Evolutionary conservation across 2,329 filamentous ascomycete species (phyloP), one percentile per base, ranked within the genome.

Genomic region (Monilinia fructigena): DNA sequence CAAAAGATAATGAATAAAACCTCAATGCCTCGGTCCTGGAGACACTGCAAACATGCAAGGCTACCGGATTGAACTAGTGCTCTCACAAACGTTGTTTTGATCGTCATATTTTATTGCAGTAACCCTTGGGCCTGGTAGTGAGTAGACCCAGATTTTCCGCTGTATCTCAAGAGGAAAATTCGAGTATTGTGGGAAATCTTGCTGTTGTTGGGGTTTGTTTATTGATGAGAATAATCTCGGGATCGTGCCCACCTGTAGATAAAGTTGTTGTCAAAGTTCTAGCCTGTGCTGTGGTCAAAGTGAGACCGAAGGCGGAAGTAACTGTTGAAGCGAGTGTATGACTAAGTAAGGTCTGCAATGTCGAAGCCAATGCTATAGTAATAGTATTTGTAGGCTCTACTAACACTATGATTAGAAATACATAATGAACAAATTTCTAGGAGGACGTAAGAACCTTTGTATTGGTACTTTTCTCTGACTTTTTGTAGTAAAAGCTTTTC

Each of bases 1-100:
- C 55, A 18, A 58, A 58, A 20, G 55, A 58, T 45, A 58, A 45
- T 7, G 55, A 58, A 28, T 58, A 58, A 7, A 58, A 58, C 7
- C 55, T 45, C 38, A 45, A 20, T 12, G 55, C 38, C 10, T 58
- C 55, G 26, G 10, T 14, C 16, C 55, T 58, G 12, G 55, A 58
- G 23, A 45, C 16, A 20, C 38, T 58, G 11, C 23, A 58, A 7
- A 58, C 10, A 2, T 58, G 55, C 10, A 58, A 28, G 23, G 55
- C 38, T 58, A 45, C 26, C 2, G 55, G 55, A 58, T 18, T 23
- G 16, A 58, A 58, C 8, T 58, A 26, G 55, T 45, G 26, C 55
- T 58, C 10, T 58, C n/a, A 8, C 55, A 58, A 58, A 28, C 16
- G 4, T 58, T 26, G 14, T 12, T 56, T 10, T 18, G 23, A 12